Conservation (phyloP, 108 stramenopile genomes). For the Asterionellopsis glacialis region DNA sequence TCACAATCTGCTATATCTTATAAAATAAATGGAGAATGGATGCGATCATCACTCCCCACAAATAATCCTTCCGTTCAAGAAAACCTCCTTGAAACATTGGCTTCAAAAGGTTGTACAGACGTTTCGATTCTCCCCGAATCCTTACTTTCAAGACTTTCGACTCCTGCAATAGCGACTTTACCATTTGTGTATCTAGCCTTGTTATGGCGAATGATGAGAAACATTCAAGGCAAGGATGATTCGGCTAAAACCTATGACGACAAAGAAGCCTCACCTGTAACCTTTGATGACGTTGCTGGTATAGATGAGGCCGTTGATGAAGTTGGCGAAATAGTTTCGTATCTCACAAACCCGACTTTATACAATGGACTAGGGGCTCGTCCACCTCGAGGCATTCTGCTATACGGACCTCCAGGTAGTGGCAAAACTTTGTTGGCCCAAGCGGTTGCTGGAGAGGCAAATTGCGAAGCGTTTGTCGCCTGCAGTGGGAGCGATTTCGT, state of each 20-base stretch:
- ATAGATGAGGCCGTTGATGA: slow-evolving; percentile 76
- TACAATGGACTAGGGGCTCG: slow-evolving; percentile 53
- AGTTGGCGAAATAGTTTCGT: slow-evolving; percentile 82
- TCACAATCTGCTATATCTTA: slow-evolving; percentile 16
- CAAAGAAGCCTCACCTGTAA: slow-evolving; percentile 4
- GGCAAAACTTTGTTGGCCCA: slow-evolving; percentile 81
- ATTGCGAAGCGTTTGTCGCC: slow-evolving; percentile 61
- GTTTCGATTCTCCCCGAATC: slow-evolving; percentile 60
- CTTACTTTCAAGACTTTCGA: slow-evolving; percentile 33
- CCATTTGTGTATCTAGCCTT: slow-evolving; percentile 82
- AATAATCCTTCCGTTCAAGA: slow-evolving; percentile 40
- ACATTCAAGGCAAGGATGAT: slow-evolving; percentile 18
- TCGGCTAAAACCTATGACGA: slow-evolving; percentile 1
- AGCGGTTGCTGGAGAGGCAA: slow-evolving; percentile 77
- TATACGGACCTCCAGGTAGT: slow-evolving; percentile 78
- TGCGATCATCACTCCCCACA: slow-evolving; percentile 48
- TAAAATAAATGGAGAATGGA: slow-evolving; percentile 32
- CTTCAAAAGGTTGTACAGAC: slow-evolving; percentile 27
- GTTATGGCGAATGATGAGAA: slow-evolving; percentile 63
- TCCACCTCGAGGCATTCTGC: slow-evolving; percentile 69
- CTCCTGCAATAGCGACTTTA: slow-evolving; percentile 52
- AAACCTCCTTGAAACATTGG: slow-evolving; percentile 47
- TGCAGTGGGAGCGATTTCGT: slow-evolving; percentile 83
- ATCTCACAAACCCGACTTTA: slow-evolving; percentile 43
- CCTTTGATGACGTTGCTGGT: slow-evolving; percentile 92